phyloP scores from a whole-genome alignment of 352 stramenopile genomes.

The Phytophthora pluvialis region DNA sequence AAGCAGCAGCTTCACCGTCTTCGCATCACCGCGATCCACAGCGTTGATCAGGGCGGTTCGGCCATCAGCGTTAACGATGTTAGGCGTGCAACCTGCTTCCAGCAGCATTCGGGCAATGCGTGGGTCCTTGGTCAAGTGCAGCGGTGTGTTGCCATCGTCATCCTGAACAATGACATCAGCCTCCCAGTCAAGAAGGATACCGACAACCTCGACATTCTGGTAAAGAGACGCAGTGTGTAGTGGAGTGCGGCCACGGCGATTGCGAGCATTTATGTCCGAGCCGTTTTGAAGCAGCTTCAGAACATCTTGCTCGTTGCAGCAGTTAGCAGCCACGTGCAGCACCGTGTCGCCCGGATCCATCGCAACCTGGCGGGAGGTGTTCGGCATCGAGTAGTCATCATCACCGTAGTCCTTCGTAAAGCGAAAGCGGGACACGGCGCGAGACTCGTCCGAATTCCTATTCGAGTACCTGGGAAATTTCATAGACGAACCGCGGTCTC shows the following conservation, averaged over 20 bases:
- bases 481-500: slow-evolving; percentile 45
- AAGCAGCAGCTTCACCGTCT: slow-evolving; percentile 81
- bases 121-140: slow-evolving; percentile 82
- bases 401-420: slow-evolving; percentile 85
- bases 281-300: slow-evolving; percentile 87
- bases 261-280: slow-evolving; percentile 86
- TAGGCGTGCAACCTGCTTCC: slow-evolving; percentile 81
- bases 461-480: slow-evolving; percentile 24
- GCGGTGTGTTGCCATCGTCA: slow-evolving; percentile 82
- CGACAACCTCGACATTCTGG: slow-evolving; percentile 82
- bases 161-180: slow-evolving; percentile 82
- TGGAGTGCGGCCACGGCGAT: slow-evolving; percentile 78
- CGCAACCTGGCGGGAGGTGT: slow-evolving; percentile 74
- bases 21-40: slow-evolving; percentile 72
- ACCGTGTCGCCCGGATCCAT: slow-evolving; percentile 90
- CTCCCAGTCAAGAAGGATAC: slow-evolving; percentile 83
- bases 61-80: slow-evolving; percentile 85
- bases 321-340: slow-evolving; percentile 87
- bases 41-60: slow-evolving; percentile 82
- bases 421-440: slow-evolving; percentile 71
- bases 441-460: slow-evolving; percentile 27
- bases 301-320: slow-evolving; percentile 87
- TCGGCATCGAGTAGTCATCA: slow-evolving; percentile 49
- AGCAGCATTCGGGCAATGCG: slow-evolving; percentile 84
- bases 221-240: slow-evolving; percentile 86